These are phyloP conservation scores for Schizonepeta tenuifolia DNA, from an alignment of 257 asterid species.

Conservation along the genomic window DNA sequence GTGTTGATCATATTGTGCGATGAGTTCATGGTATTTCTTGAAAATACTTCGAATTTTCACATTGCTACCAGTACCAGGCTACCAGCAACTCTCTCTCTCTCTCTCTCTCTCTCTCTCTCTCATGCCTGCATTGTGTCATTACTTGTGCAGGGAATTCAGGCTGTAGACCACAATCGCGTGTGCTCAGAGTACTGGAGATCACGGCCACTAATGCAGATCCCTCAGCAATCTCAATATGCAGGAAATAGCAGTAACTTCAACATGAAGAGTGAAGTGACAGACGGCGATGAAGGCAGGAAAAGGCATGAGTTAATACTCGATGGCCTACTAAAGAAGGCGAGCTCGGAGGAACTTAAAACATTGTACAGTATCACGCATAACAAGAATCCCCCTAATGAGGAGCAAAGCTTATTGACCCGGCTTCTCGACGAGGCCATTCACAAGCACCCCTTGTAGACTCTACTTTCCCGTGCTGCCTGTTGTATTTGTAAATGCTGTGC, in stretches of 20 bases:
- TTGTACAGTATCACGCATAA: slow-evolving; percentile 53
- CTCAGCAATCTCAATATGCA: slow-evolving; percentile 46
- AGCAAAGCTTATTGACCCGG: slow-evolving; percentile 52
- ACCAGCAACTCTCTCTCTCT: background rate
- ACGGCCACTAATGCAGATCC: slow-evolving; percentile 79
- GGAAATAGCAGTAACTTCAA: slow-evolving; percentile 32
- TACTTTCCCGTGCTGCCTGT: slow-evolving; percentile 24
- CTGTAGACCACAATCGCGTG: slow-evolving; percentile 67
- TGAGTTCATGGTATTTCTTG: background rate
- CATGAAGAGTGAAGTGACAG: slow-evolving; percentile 51
- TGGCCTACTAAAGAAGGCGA: slow-evolving; percentile 75
- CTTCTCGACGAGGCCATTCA: slow-evolving; percentile 67
- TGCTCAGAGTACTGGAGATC: slow-evolving; percentile 85
- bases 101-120: slow-evolving; percentile 27
- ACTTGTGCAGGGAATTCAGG: slow-evolving; percentile 70
- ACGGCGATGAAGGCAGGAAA: slow-evolving; percentile 41
- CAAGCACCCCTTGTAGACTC: slow-evolving; percentile 45
- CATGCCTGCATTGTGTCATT: slow-evolving; percentile 10
- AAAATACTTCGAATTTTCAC: background rate
- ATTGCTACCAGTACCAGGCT: too few species aligned
- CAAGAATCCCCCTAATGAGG: slow-evolving; percentile 46
- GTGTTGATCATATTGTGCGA: background rate
- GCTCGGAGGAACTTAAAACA: slow-evolving; percentile 65
- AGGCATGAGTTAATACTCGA: slow-evolving; percentile 46
- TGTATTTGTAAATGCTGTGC: slow-evolving; percentile 49